phyloP scores from a whole-genome alignment of 768 basidiomycete species.

The Paxillus rubicundulus region DNA sequence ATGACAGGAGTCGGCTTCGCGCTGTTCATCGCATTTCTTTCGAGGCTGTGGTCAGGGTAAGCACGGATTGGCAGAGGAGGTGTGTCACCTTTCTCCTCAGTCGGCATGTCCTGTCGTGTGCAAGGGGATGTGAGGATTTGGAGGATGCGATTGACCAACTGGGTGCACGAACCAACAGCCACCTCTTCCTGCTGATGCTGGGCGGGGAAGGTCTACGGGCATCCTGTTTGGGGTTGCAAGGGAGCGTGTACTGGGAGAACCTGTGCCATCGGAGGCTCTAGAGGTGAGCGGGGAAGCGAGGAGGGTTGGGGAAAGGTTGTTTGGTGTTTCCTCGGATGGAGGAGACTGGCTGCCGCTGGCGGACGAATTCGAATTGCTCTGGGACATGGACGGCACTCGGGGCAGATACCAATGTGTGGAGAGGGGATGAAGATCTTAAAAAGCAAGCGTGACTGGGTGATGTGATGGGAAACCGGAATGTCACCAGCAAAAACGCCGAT shows the following conservation, averaged over 20 bases:
- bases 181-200: slow-evolving; percentile 59
- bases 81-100: slow-evolving; percentile 69
- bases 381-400: slow-evolving; percentile 41
- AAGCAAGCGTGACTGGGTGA: slow-evolving; percentile 11
- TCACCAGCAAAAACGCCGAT: slow-evolving; percentile 28
- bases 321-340: slow-evolving; percentile 41
- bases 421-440: slow-evolving; percentile 28
- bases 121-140: slow-evolving; percentile 7
- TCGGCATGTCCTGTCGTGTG: slow-evolving; percentile 67
- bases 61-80: not conserved
- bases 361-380: slow-evolving; percentile 47
- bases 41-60: slow-evolving; percentile 6
- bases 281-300: slow-evolving; percentile 35
- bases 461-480: slow-evolving; percentile 29
- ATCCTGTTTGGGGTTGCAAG: slow-evolving; percentile 47
- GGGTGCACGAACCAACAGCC: slow-evolving; percentile 68
- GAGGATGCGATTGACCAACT: not conserved
- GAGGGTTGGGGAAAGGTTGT: slow-evolving; percentile 47
- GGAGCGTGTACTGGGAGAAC: slow-evolving; percentile 17
- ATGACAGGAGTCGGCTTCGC: slow-evolving; percentile 75
- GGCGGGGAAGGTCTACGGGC: slow-evolving; percentile 50
- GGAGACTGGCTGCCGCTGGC: slow-evolving; percentile 47
- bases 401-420: slow-evolving; percentile 19
- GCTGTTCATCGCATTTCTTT: slow-evolving; percentile 88
- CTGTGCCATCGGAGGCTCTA: slow-evolving; percentile 34